Conservation (phyloP, 495 filamentous ascomycete species). For the Usnea hakonensis region DNA sequence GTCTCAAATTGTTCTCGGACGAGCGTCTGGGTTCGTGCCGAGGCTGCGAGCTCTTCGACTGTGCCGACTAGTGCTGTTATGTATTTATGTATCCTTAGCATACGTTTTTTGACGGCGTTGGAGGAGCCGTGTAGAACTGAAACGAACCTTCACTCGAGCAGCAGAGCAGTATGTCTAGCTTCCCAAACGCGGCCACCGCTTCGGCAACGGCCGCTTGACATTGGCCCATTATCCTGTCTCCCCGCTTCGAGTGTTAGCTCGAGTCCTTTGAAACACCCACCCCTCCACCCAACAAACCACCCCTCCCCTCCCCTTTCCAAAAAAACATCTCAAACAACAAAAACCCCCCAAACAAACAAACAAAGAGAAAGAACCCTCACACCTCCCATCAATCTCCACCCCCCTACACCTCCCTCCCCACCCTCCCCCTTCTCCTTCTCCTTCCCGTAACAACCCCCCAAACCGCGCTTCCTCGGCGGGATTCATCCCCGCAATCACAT, state of each 20-base stretch:
- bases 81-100: too few relatives aligned
- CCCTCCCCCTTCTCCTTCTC: conserved; percentile 23
- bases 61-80: conserved; percentile 80
- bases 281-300: neutral
- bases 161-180: conserved; percentile 81
- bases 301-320: neutral
- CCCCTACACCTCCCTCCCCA: conserved; percentile 6
- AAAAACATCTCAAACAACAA: neutral
- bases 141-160: conserved; percentile 69
- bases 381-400: conserved; percentile 47
- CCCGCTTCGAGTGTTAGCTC: neutral
- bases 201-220: conserved; percentile 83
- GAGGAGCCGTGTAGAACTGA: too few relatives aligned
- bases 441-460: conserved; percentile 44
- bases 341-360: conserved; percentile 33
- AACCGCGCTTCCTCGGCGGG: too few relatives aligned
- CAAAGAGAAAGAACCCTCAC: conserved; percentile 24
- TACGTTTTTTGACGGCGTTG: too few relatives aligned
- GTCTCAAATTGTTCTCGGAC: conserved; percentile 91
- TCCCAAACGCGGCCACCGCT: conserved; percentile 72
- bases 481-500: conserved; percentile 61
- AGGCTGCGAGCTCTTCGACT: conserved; percentile 78
- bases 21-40: conserved; percentile 63
- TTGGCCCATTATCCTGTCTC: conserved; percentile 22
- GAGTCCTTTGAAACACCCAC: neutral